A percentile compares a stretch with the other conserved stretches of the same genome.
phyloP scores from a whole-genome alignment of 1,284 basidiomycete species.

The Marasmius sp. region DNA sequence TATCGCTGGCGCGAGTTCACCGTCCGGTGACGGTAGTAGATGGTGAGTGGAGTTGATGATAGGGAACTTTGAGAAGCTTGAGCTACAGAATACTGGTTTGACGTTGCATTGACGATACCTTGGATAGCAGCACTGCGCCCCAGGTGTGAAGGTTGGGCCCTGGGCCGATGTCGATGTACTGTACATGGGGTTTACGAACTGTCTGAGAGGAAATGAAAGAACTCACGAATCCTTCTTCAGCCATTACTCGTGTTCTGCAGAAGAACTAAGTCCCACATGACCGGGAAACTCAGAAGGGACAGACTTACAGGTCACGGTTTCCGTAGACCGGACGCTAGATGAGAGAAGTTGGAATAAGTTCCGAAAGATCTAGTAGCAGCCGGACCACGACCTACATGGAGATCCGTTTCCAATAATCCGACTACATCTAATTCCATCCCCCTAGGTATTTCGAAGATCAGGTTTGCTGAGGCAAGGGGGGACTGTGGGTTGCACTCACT shows the following conservation, averaged over 20 bases:
- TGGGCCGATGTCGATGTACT: constrained; percentile 84
- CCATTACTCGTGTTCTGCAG: constrained; percentile 68
- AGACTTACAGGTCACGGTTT: constrained; percentile 79
- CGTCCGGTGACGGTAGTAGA: constrained; percentile 83
- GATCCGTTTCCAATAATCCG: constrained; percentile 85
- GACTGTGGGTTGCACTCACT: constrained; percentile 33
- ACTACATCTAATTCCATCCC: constrained; percentile 84
- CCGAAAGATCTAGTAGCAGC: not conserved
- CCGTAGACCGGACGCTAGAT: constrained; percentile 82
- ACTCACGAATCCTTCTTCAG: constrained; percentile 82
- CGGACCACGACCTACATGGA: constrained; percentile 58
- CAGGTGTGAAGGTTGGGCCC: constrained; percentile 91
- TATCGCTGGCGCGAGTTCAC: constrained; percentile 92
- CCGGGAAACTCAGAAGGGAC: not conserved
- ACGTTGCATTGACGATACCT: constrained; percentile 41
- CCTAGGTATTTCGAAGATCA: constrained; percentile 28
- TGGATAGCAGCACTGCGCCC: constrained; percentile 84
- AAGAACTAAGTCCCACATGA: not conserved
- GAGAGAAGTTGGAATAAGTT: not conserved
- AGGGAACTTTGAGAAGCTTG: constrained; percentile 64
- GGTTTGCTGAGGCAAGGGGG: constrained; percentile 1
- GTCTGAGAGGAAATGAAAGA: constrained; percentile 1
- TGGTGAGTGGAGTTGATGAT: constrained; percentile 91
- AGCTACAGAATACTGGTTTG: not conserved
- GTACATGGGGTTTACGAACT: not conserved